phyloP scores from a whole-genome alignment of 352 stramenopile genomes.

The Phytophthora palmivora region DNA sequence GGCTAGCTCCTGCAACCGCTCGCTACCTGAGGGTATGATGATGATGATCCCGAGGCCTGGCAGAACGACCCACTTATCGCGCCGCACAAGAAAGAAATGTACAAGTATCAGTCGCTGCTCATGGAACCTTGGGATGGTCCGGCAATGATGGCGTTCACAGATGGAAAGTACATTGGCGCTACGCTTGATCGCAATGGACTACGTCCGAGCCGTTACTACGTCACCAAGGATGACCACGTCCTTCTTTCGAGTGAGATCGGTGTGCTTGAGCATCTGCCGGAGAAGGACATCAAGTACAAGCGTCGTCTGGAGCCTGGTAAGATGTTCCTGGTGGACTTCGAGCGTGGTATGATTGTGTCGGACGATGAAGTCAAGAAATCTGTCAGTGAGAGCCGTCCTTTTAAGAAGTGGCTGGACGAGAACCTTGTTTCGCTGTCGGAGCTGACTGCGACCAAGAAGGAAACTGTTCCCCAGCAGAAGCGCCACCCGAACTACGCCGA shows the following conservation, averaged over 20 bases:
- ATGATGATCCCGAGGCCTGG: constrained; percentile 99
- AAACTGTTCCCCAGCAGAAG: constrained; percentile 24
- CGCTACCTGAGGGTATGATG: constrained; percentile 96
- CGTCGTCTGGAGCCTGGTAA: constrained; percentile 96
- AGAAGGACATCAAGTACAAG: constrained; percentile 94
- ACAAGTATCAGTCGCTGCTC: constrained; percentile 97
- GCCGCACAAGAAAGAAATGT: constrained; percentile 96
- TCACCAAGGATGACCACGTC: constrained; percentile 97
- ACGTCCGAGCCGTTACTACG: constrained; percentile 95
- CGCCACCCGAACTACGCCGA: constrained; percentile 57
- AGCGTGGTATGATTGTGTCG: constrained; percentile 93
- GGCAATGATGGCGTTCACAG: constrained; percentile 98
- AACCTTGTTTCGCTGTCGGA: constrained; percentile 92
- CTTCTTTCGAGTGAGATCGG: constrained; percentile 96
- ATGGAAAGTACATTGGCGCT: constrained; percentile 95
- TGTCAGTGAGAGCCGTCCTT: constrained; percentile 88
- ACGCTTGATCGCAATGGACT: constrained; percentile 97
- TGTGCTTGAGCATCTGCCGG: constrained; percentile 91
- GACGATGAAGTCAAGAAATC: constrained; percentile 97
- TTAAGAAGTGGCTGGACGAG: constrained; percentile 93
- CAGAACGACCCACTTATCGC: constrained; percentile 95
- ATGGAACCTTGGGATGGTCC: constrained; percentile 99
- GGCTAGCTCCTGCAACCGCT: constrained; percentile 86
- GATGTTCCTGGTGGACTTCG: constrained; percentile 98
- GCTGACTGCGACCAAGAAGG: constrained; percentile 43